These are phyloP conservation scores for Lepraria neglecta DNA, from an alignment of 495 filamentous ascomycete species.

Conservation along the genomic window DNA sequence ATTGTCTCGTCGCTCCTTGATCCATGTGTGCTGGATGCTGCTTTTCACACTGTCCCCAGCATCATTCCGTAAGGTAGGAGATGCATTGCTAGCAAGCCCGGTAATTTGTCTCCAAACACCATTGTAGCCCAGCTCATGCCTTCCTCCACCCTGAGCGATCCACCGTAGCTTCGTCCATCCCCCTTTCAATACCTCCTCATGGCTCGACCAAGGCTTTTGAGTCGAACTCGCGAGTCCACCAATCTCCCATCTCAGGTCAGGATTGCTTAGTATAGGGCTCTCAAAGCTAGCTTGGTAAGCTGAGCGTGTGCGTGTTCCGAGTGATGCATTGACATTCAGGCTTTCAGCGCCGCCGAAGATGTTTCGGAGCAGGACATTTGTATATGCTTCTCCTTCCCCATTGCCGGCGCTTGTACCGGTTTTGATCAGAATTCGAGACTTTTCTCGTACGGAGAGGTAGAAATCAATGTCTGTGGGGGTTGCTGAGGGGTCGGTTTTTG, in stretches of 20 bases:
- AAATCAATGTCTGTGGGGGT: conserved; percentile 70
- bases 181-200: conserved; percentile 84
- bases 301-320: conserved; percentile 82
- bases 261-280: conserved; percentile 73
- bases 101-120: conserved; percentile 86
- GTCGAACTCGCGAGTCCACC: conserved; percentile 75
- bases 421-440: conserved; percentile 70
- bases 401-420: conserved; percentile 91
- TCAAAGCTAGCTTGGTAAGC: conserved; percentile 81
- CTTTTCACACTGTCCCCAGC: conserved; percentile 90
- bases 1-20: conserved; percentile 70
- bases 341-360: conserved; percentile 91
- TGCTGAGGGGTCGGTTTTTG: conserved; percentile 49
- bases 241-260: conserved; percentile 65
- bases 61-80: conserved; percentile 70
- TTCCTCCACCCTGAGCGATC: conserved; percentile 53
- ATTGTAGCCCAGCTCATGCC: conserved; percentile 71
- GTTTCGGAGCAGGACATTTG: conserved; percentile 76
- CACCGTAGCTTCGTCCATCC: conserved; percentile 70
- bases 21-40: conserved; percentile 74
- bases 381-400: conserved; percentile 84
- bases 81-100: conserved; percentile 62
- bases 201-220: conserved; percentile 82
- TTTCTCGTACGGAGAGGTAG: conserved; percentile 68
- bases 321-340: conserved; percentile 73